These are phyloP conservation scores for Apiotrichum akiyoshidainum DNA, from an alignment of 1,284 basidiomycete species.

Conservation along the genomic window DNA sequence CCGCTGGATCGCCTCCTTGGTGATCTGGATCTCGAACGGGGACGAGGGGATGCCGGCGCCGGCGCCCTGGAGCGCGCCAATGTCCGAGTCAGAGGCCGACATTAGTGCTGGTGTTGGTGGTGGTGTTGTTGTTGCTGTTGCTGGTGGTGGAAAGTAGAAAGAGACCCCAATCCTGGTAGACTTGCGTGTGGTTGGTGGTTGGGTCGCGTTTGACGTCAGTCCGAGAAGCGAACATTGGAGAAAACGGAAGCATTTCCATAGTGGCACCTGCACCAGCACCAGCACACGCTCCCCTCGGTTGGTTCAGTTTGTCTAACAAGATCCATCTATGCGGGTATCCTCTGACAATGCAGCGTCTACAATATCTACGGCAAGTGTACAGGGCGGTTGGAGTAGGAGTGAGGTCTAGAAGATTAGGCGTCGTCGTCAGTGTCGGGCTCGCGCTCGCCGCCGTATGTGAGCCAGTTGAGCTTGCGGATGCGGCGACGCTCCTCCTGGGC, in stretches of 20 bases:
- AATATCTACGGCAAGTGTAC: constrained; percentile 5
- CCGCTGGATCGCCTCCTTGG: constrained; percentile 25
- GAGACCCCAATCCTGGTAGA: too few relatives aligned
- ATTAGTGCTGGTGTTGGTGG: neutral
- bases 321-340: constrained; percentile 7
- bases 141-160: too few relatives aligned
- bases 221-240: too few relatives aligned
- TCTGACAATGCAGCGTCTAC: constrained; percentile 5
- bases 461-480: constrained; percentile 76
- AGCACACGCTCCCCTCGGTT: too few relatives aligned
- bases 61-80: constrained; percentile 1
- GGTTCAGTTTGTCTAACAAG: constrained; percentile 1
- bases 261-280: too few relatives aligned
- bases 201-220: too few relatives aligned
- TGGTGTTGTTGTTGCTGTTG: too few relatives aligned
- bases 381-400: neutral
- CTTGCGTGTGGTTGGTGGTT: too few relatives aligned
- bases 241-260: too few relatives aligned
- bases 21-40: constrained; percentile 29
- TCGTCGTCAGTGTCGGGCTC: constrained; percentile 39
- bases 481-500: constrained; percentile 77
- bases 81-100: constrained; percentile 2
- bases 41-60: constrained; percentile 10
- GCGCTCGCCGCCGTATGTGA: constrained; percentile 66
- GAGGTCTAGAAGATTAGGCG: neutral